phyloP scores from a whole-genome alignment of 106 monocot genomes.

The Iris macrosiphon region DNA sequence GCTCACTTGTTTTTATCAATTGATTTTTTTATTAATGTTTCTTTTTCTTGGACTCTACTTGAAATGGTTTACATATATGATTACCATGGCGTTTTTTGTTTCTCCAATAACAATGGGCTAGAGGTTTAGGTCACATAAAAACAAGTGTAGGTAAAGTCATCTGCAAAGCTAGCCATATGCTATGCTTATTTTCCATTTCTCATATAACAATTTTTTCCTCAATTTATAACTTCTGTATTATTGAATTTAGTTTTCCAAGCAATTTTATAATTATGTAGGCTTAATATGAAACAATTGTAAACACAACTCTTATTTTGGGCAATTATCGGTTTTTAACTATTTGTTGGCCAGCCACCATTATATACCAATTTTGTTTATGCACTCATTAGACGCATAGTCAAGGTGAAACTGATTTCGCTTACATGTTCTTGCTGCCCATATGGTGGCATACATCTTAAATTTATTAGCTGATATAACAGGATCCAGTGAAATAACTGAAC shows the following conservation, averaged over 20 bases:
- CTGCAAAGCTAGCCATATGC: too few relatives aligned
- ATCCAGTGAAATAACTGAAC: slow-evolving; percentile 99
- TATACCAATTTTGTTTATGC: slow-evolving; percentile 99
- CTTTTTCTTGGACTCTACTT: too few relatives aligned
- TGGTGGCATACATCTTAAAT: not conserved
- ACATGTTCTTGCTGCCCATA: not conserved
- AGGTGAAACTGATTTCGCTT: slow-evolving; percentile 36
- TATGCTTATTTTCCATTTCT: too few relatives aligned
- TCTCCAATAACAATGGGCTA: too few relatives aligned
- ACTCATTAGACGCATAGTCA: slow-evolving; percentile 90
- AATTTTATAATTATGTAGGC: not conserved
- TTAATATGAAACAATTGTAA: not conserved
- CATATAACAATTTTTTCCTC: too few relatives aligned
- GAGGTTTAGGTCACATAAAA: too few relatives aligned
- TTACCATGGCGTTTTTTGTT: too few relatives aligned
- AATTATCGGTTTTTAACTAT: slow-evolving; percentile 74
- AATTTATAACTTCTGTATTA: not conserved
- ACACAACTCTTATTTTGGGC: not conserved
- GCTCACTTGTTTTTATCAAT: too few relatives aligned
- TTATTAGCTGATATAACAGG: slow-evolving; percentile 38
- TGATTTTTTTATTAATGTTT: too few relatives aligned
- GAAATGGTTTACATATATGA: too few relatives aligned
- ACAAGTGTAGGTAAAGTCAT: too few relatives aligned
- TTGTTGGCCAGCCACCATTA: slow-evolving; percentile 99
- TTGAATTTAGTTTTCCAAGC: not conserved